Base-by-base conservation (phyloP, 495 filamentous ascomycete species). In the Xylaria acuta region DNA sequence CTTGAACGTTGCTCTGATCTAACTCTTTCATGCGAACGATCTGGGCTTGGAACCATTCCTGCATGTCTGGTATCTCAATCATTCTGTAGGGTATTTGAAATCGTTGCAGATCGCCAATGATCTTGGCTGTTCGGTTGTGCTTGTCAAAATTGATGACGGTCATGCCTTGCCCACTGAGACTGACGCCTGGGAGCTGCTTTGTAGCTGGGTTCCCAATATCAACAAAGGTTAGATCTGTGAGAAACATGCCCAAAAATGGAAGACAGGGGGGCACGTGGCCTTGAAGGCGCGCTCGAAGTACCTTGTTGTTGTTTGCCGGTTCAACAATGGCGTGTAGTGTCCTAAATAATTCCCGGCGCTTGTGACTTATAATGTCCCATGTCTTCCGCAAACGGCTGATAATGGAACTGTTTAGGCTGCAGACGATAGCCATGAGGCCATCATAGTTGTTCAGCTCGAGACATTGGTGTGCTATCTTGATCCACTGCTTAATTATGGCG, bases 71-170 rank as follows among this genome's bases (percentile, higher is more conserved):
- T 18, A 98, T 84, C 75, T 97, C 93, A 5, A 87, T 86, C 20
- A 99, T 87, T 22, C 91, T 90, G 77, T 99, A 97, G 1, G 97
- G 96, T 59, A 97, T 93, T 79, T 99, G 97, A 87, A 99, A 99
- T 34, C 96, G 90, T 80, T 98, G 96, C 14, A 98, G 87, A 75
- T 98, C 95, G 69, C 94, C 93, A 78, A 99, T 97, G 79, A 97
- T 95, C 76, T 92, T 93, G 9, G 97, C 95, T 3, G 95, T 98
- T 78, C 94, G 93, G 78, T 91, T 92, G 78, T 98, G 93, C 82
- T 98, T 99, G 86, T 98, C 96, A 73, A 97, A 99, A 82, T 99
- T 99, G 87, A 99, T 95, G 22, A 98, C 93, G 0, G 88, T 86
- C 80, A 92, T 86, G 41, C 90, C 88, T 80, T 68, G 85, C 76